Evolutionary conservation across 2,329 filamentous ascomycete species (phyloP).

Genomic region (Fusarium aywerte): DNA sequence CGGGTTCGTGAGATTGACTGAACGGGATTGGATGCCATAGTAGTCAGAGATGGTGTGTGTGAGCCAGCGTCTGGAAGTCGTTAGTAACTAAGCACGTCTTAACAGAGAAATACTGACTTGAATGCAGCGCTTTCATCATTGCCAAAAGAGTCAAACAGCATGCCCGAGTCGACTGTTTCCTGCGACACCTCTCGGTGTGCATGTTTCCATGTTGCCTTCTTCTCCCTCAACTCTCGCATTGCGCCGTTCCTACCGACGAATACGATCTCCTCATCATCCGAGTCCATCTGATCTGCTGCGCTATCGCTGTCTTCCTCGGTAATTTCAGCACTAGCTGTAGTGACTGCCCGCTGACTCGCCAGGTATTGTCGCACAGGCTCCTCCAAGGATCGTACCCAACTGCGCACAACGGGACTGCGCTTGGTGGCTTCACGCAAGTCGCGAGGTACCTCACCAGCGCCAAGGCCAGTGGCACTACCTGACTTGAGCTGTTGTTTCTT

Average conservation of each 20-base stretch:
- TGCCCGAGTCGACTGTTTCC: constrained; percentile 68
- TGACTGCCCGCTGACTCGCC: constrained; percentile 55
- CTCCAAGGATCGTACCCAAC: constrained; percentile 85
- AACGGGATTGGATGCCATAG: constrained; percentile 88
- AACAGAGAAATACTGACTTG: constrained; percentile 67
- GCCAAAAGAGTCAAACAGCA: constrained; percentile 84
- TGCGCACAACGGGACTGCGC: constrained; percentile 79
- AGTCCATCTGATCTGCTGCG: constrained; percentile 57
- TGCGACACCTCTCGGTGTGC: constrained; percentile 64
- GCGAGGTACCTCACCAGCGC: constrained; percentile 73
- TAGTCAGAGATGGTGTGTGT: constrained; percentile 93
- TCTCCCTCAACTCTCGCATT: constrained; percentile 58
- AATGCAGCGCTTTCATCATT: constrained; percentile 83
- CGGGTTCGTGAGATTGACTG: constrained; percentile 76
- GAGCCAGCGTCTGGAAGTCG: constrained; percentile 78
- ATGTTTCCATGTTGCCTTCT: constrained; percentile 58
- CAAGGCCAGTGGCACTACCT: constrained; percentile 57
- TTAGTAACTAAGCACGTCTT: constrained; percentile 11
- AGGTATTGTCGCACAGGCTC: constrained; percentile 84
- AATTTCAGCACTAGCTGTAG: constrained; percentile 7
- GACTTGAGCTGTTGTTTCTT: constrained; percentile 59
- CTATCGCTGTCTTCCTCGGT: constrained; percentile 42
- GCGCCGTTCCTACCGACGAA: constrained; percentile 80
- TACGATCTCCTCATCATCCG: constrained; percentile 85
- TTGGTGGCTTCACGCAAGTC: constrained; percentile 85